A percentile compares a stretch with the other conserved stretches of the same genome.
These are phyloP conservation scores for Paxillus rubicundulus DNA, from an alignment of 768 basidiomycete genomes.

Conservation along the genomic window DNA sequence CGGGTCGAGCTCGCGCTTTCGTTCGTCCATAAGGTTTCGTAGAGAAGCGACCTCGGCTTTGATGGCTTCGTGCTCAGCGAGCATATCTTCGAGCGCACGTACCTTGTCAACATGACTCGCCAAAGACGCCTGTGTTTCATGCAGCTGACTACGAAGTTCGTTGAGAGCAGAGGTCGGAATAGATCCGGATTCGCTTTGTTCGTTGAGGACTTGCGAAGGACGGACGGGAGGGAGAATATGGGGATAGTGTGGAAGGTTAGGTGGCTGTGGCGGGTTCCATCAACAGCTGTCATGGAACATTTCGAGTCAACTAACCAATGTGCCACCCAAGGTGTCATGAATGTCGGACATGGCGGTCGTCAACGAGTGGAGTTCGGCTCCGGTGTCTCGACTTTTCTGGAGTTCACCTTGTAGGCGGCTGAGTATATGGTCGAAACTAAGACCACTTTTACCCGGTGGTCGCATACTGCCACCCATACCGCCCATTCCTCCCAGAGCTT, in stretches of 20 bases:
- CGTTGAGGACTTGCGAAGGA: slow-evolving; percentile 28
- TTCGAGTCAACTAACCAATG: slow-evolving; percentile 50
- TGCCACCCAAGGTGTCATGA: slow-evolving; percentile 85
- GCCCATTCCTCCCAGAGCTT: slow-evolving; percentile 67
- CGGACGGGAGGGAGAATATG: slow-evolving; percentile 65
- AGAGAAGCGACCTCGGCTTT: slow-evolving; percentile 74
- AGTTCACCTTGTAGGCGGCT: slow-evolving; percentile 87
- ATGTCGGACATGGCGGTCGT: slow-evolving; percentile 85
- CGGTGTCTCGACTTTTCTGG: slow-evolving; percentile 94
- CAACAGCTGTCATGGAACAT: slow-evolving; percentile 4
- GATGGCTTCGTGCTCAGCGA: slow-evolving; percentile 82
- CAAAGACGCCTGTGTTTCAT: slow-evolving; percentile 79
- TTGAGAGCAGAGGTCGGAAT: slow-evolving; percentile 35
- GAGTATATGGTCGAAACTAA: slow-evolving; percentile 91
- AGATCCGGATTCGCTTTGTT: slow-evolving; percentile 28
- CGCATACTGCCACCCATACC: slow-evolving; percentile 73
- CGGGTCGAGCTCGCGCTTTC: slow-evolving; percentile 48
- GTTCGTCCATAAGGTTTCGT: slow-evolving; percentile 68
- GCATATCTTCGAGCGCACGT: slow-evolving; percentile 73
- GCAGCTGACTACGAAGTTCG: slow-evolving; percentile 79
- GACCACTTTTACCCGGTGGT: slow-evolving; percentile 76
- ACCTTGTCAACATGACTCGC: slow-evolving; percentile 80
- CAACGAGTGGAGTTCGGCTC: slow-evolving; percentile 76
- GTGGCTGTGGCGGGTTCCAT: slow-evolving; percentile 43
- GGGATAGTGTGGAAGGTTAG: slow-evolving; percentile 62